Base-by-base conservation (phyloP, 345 rosid genomes). In the Gossypium ekmanianum region DNA sequence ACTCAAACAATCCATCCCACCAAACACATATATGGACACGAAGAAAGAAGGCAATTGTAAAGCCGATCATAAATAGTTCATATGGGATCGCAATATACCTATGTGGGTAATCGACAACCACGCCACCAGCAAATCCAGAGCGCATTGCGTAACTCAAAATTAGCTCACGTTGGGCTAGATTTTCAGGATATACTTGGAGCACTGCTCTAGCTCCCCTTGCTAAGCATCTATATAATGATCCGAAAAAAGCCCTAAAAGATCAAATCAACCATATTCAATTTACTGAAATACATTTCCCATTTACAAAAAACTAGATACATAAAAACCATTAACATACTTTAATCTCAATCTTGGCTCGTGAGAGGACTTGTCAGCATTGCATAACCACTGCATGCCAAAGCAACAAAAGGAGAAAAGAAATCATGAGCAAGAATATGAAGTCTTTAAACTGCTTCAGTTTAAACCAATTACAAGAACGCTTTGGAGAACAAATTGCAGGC, bases 341-440 rank as follows among this genome's bases (percentile, higher is more conserved):
- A 93, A 78, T 83, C 99, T 85, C 77, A 89, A 79, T 67, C 82
- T 88, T 63, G 98, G 99, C 80, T 95, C 93, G 77, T 93, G 99
- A 5, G 91, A 91, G 73, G 99, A 91, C 88, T 93, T 95, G 78
- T 95, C 97, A 4, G 97, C 97, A 85, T 95, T 95, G 89, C 99
- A 95, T 77, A 93, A 78, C 98, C 99, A 95, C 97, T 93, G 87
- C 80, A 61, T 43, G 54, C 20, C 69, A 55, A 79, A 34, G 10
- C 27, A 77, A 71, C 39, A 52, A 29, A 48, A 44, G 59, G 61
- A 22, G 14, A 22, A 54, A 22, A 22, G 9, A 14, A 74, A 29
- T 61, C 17, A 47, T 39, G 22, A 71, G 55, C 54, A 48, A 17
- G 59, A 26, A 51, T 13, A 48, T 34, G 41, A 18, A 26, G 7